Evolutionary conservation across 495 filamentous ascomycete species (phyloP).

Genomic region (Neurospora sublineolata): DNA sequence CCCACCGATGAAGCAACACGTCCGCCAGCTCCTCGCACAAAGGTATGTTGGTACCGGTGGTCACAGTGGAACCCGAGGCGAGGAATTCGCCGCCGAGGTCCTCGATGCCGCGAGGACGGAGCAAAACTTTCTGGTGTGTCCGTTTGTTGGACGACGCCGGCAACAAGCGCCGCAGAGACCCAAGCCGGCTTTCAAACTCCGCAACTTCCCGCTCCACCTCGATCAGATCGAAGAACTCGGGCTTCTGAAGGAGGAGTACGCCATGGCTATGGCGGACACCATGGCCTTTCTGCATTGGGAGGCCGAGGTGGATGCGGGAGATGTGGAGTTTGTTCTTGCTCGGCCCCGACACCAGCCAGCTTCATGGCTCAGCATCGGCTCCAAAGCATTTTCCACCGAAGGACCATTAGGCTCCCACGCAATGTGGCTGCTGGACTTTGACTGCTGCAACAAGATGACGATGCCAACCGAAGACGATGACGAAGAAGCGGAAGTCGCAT

Average conservation of each 20-base stretch:
- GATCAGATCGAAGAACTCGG: conserved; percentile 36
- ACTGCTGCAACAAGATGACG: conserved; percentile 24
- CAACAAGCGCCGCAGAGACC: no score
- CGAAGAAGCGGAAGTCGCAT: neutral
- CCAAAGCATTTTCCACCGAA: neutral
- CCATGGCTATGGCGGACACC: conserved; percentile 31
- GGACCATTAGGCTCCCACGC: conserved; percentile 9
- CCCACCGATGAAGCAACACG: conserved; percentile 19
- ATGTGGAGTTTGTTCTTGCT: conserved; percentile 43
- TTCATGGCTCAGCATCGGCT: neutral
- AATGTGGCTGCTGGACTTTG: conserved; percentile 40
- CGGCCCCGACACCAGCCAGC: neutral
- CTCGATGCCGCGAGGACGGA: conserved; percentile 9
- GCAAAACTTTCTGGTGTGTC: conserved; percentile 32
- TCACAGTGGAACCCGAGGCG: no score
- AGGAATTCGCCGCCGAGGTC: neutral
- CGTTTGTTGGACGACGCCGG: conserved; percentile 33
- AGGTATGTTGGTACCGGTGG: neutral
- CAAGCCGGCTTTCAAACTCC: no score
- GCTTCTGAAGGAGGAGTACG: conserved; percentile 13
- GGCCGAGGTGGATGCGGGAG: conserved; percentile 32
- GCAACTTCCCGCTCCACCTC: conserved; percentile 38
- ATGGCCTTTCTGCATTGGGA: conserved; percentile 38
- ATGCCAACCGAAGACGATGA: conserved; percentile 19
- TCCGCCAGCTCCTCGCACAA: conserved; percentile 15